These are phyloP conservation scores for Nakaseomyces kungkrabaensis DNA, from an alignment of 1,139 yeast genomes.

Conservation along the genomic window DNA sequence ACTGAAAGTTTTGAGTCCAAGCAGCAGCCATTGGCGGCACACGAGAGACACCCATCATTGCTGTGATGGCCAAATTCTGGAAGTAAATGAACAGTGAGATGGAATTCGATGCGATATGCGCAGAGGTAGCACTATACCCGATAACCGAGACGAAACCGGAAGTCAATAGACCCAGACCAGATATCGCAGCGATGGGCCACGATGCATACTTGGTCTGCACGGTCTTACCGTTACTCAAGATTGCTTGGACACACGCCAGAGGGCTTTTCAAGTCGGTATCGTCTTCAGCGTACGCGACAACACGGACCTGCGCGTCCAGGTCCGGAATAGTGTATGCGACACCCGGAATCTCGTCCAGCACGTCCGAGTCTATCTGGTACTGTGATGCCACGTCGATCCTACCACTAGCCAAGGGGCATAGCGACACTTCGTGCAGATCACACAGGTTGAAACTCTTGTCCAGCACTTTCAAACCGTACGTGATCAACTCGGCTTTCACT, in stretches of 20 bases:
- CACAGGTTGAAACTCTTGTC: slow-evolving; percentile 55
- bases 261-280: slow-evolving; percentile 34
- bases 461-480: slow-evolving; percentile 73
- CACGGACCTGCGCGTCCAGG: slow-evolving; percentile 83
- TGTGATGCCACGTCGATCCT: slow-evolving; percentile 63
- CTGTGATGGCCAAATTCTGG: slow-evolving; percentile 84
- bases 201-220: slow-evolving; percentile 91
- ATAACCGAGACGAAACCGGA: slow-evolving; percentile 80
- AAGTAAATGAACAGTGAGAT: slow-evolving; percentile 87
- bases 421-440: slow-evolving; percentile 41
- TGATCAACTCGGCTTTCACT: slow-evolving; percentile 59
- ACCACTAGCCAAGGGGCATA: slow-evolving; percentile 84
- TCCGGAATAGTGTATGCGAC: slow-evolving; percentile 89
- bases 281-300: slow-evolving; percentile 46
- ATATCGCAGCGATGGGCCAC: slow-evolving; percentile 93
- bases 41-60: slow-evolving; percentile 91
- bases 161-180: slow-evolving; percentile 78
- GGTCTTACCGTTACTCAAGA: slow-evolving; percentile 78
- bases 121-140: slow-evolving; percentile 89
- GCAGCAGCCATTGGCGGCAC: slow-evolving; percentile 97
- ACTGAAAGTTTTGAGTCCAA: slow-evolving; percentile 94
- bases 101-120: slow-evolving; percentile 93
- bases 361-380: slow-evolving; percentile 35
- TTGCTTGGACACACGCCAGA: slow-evolving; percentile 90
- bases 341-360: slow-evolving; percentile 55